These are phyloP conservation scores for Hyphopichia khmerensis DNA, from an alignment of 1,139 yeast genomes.

Conservation along the genomic window DNA sequence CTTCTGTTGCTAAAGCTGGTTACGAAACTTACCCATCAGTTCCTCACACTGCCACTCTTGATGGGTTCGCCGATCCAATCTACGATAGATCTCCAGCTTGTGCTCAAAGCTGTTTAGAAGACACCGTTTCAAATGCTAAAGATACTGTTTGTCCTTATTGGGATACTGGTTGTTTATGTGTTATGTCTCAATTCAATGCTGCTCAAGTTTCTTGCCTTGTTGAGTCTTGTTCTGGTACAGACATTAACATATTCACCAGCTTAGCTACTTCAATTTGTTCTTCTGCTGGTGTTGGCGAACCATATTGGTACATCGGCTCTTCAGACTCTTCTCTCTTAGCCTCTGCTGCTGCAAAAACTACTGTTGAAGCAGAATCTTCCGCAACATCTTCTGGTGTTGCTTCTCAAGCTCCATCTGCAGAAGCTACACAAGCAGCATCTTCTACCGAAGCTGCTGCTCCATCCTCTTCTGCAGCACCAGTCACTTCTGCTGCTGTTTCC, in stretches of 20 bases:
- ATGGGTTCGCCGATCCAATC: slow-evolving; percentile 54
- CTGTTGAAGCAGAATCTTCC: background rate
- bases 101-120: slow-evolving; percentile 37
- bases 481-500: slow-evolving; percentile 1
- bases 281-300: slow-evolving; percentile 23
- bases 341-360: slow-evolving; percentile 3
- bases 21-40: slow-evolving; percentile 47
- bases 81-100: slow-evolving; percentile 40
- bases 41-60: slow-evolving; percentile 48
- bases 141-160: slow-evolving; percentile 44
- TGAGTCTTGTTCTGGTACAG: slow-evolving; percentile 22
- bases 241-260: slow-evolving; percentile 19
- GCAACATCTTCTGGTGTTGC: background rate
- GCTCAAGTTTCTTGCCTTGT: slow-evolving; percentile 30
- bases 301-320: slow-evolving; percentile 21
- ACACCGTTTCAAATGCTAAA: slow-evolving; percentile 25
- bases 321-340: slow-evolving; percentile 7
- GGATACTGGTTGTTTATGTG: slow-evolving; percentile 41
- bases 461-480: slow-evolving; percentile 1
- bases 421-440: background rate
- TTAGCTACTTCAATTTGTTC: slow-evolving; percentile 28
- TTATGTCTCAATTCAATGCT: slow-evolving; percentile 24
- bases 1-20: slow-evolving; percentile 7
- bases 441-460: background rate
- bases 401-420: background rate